These are phyloP conservation scores for Boletus reticulatus DNA, from an alignment of 768 basidiomycete species.

Conservation along the genomic window DNA sequence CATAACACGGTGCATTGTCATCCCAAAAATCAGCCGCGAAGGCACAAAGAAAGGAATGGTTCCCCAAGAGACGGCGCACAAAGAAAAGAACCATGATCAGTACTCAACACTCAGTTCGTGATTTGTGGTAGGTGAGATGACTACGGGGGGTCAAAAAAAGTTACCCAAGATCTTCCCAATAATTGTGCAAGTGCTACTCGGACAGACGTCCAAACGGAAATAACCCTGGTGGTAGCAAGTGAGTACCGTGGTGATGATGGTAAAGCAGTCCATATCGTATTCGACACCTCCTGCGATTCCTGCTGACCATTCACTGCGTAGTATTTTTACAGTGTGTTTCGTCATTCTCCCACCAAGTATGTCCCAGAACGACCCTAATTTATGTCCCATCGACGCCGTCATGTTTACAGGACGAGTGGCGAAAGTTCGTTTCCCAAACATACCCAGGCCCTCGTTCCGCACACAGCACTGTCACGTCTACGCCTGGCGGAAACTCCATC, in stretches of 20 bases:
- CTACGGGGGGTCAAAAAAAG: constrained; percentile 88
- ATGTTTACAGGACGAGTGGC: constrained; percentile 76
- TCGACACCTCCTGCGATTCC: neutral
- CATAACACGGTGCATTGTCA: neutral
- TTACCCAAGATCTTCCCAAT: constrained; percentile 78
- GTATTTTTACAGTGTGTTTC: constrained; percentile 86
- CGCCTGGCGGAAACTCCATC: constrained; percentile 81
- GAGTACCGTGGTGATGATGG: constrained; percentile 88
- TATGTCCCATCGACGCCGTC: neutral
- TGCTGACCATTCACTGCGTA: constrained; percentile 22
- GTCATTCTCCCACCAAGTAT: constrained; percentile 80
- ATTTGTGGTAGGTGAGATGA: constrained; percentile 61
- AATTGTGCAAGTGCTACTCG: constrained; percentile 82
- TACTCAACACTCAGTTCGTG: constrained; percentile 30
- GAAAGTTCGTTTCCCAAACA: constrained; percentile 77
- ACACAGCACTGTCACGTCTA: constrained; percentile 74
- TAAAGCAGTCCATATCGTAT: constrained; percentile 52
- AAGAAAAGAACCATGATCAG: constrained; percentile 60
- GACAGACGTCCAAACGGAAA: constrained; percentile 79
- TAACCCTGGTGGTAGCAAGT: constrained; percentile 83
- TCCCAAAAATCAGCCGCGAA: constrained; percentile 49
- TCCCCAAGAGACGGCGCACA: constrained; percentile 64
- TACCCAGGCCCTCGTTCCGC: constrained; percentile 88
- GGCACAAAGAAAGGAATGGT: constrained; percentile 68
- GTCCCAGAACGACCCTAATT: neutral